Base-by-base conservation (phyloP, 441 rosid species). In the Populus hybrid region DNA sequence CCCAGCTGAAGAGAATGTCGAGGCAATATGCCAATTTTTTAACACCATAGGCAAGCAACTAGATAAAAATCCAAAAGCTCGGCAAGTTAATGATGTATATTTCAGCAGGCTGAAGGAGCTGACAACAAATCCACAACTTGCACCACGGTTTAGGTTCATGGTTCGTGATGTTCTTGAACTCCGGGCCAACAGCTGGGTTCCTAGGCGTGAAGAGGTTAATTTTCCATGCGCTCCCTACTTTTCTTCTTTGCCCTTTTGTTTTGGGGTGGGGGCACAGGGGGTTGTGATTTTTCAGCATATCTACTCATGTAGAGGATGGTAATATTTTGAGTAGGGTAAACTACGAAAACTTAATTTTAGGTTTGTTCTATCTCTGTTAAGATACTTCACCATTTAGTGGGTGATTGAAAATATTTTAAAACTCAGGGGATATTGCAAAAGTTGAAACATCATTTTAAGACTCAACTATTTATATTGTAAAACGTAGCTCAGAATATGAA, bases 201-300 rank as follows among this genome's bases (percentile, higher is more conserved):
- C 94, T 10, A 84, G 97, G 72, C 91, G 94, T 61, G 97, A 92
- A 80, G 94, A 92, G 97, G 97, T 90, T 75, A 18, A 69, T 64
- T 59, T 31, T 72, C 38, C 21, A 67, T 28, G 12, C 8, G 1
- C 50, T 64, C 16, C 7, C 18, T 28, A 21, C n/a, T 42, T 42
- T 40, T 64, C 40, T 45, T 14, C 9, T 26, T 74, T 36, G 20
- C 26, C 18, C 29, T 67, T 7, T 61, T 61, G 65, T 61, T 61
- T 61, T 61, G 26, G 26, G 24, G 38, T 31, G 35, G 21, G 33
- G 38, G 70, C 9, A 33, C 68, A 8, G 31, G 6, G 38, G 40
- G n/a, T 67, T 8, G 70, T 66, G 69, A 28, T 28, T 18, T 66
- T 12, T 66, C 26, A 59, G 64, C 11, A 59, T 9, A n/a, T 61